Percentiles rank a stretch among this genome's conserved stretches.
Evolutionary conservation across 2,329 filamentous ascomycete species (phyloP).

Genomic region (Cyanodermella asteris): DNA sequence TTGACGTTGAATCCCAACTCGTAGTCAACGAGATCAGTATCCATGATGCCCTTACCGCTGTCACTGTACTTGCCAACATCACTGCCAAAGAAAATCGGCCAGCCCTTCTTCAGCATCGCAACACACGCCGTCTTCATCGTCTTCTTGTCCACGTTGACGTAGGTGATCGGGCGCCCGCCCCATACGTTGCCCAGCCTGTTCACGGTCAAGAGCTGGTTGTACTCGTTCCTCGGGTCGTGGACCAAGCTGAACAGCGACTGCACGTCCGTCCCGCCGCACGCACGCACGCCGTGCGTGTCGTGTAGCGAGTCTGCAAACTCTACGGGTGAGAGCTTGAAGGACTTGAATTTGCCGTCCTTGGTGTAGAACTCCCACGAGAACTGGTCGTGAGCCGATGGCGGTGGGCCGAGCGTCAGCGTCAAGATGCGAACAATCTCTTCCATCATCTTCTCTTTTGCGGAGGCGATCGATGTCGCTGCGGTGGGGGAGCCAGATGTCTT

Average conservation of each 20-base stretch:
- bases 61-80: conserved; percentile 74
- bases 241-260: conserved; percentile 58
- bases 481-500: conserved; percentile 19
- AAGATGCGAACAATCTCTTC: conserved; percentile 60
- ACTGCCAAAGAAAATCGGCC: conserved; percentile 72
- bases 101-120: conserved; percentile 52
- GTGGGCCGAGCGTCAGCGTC: conserved; percentile 63
- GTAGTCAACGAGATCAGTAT: conserved; percentile 55
- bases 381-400: conserved; percentile 43
- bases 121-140: conserved; percentile 54
- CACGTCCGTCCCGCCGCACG: conserved; percentile 37
- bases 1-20: conserved; percentile 62
- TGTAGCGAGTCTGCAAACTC: conserved; percentile 51
- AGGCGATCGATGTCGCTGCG: conserved; percentile 20
- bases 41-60: conserved; percentile 50
- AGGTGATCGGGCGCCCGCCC: conserved; percentile 52
- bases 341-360: conserved; percentile 39
- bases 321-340: conserved; percentile 42
- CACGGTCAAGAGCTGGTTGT: conserved; percentile 51
- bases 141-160: conserved; percentile 60
- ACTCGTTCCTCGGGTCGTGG: conserved; percentile 62
- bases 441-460: conserved; percentile 51
- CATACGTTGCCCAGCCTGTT: conserved; percentile 62
- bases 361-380: conserved; percentile 70
- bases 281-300: conserved; percentile 32